Percentiles rank a stretch among this genome's conserved stretches.
Evolutionary conservation across 331 rosid genomes (phyloP).

Genomic region (Malus hybrid): DNA sequence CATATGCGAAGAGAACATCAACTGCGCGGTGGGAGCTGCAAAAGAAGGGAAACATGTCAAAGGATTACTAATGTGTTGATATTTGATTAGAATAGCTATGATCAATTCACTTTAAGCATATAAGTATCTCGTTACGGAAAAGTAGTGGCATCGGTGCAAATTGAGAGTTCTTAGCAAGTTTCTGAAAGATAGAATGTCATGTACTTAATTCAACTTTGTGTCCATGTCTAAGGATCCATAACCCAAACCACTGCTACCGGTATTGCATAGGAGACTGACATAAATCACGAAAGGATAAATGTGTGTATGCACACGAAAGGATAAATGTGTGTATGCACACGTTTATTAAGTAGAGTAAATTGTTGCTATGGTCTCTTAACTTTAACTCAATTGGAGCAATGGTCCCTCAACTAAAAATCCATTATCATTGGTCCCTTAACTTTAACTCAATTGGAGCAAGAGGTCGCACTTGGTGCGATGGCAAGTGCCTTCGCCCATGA

Average conservation of each 20-base stretch:
- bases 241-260: neutral
- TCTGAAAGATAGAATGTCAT: neutral
- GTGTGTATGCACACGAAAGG: neutral
- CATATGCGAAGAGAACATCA: slow-evolving; percentile 63
- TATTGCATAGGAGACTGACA: neutral
- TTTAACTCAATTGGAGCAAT: no score
- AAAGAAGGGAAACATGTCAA: slow-evolving; percentile 3
- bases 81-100: neutral
- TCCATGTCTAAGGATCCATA: neutral
- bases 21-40: slow-evolving; percentile 94
- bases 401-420: no score
- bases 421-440: no score
- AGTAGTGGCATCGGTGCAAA: neutral
- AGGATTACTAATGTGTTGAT: neutral
- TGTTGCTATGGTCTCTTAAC: no score
- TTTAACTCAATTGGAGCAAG: no score
- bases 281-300: slow-evolving; percentile 1
- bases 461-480: no score
- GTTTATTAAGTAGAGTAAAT: no score
- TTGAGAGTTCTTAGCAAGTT: neutral
- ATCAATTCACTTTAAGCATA: neutral
- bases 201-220: neutral
- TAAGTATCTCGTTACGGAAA: neutral
- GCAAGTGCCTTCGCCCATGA: no score
- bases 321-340: neutral